phyloP scores from a whole-genome alignment of 495 filamentous ascomycete species.

The Podospora comata region DNA sequence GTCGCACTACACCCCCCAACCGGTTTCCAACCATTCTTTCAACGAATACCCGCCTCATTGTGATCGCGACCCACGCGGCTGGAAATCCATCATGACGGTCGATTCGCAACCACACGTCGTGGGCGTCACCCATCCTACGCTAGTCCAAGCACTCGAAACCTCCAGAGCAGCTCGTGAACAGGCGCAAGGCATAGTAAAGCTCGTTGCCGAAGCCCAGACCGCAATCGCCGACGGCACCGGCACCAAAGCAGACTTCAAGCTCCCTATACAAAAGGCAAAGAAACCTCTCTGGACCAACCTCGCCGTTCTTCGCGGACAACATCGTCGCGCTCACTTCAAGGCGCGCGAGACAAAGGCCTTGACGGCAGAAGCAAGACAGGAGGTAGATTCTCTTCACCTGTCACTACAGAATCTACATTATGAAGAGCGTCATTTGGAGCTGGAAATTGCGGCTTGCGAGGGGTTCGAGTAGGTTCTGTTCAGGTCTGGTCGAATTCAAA shows the following conservation, averaged over 20 bases:
- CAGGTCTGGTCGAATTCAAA: neutral
- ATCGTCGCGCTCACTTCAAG: constrained; percentile 73
- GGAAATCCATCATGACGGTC: neutral
- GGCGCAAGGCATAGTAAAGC: constrained; percentile 63
- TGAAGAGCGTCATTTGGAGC: constrained; percentile 84
- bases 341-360: constrained; percentile 82
- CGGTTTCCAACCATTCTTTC: neutral
- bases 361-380: constrained; percentile 82
- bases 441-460: constrained; percentile 88
- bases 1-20: neutral
- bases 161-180: constrained; percentile 68
- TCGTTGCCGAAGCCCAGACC: constrained; percentile 49
- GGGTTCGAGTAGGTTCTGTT: constrained; percentile 73
- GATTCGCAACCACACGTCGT: constrained; percentile 46
- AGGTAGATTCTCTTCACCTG: constrained; percentile 87
- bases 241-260: constrained; percentile 48
- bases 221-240: constrained; percentile 26
- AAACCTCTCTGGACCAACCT: constrained; percentile 77
- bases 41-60: neutral
- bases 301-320: constrained; percentile 74
- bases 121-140: constrained; percentile 64
- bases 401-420: constrained; percentile 96
- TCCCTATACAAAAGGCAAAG: constrained; percentile 70
- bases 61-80: neutral
- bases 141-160: constrained; percentile 67